These are phyloP conservation scores for Blastocystis sp. DNA, from an alignment of 352 stramenopile genomes.

Conservation along the genomic window DNA sequence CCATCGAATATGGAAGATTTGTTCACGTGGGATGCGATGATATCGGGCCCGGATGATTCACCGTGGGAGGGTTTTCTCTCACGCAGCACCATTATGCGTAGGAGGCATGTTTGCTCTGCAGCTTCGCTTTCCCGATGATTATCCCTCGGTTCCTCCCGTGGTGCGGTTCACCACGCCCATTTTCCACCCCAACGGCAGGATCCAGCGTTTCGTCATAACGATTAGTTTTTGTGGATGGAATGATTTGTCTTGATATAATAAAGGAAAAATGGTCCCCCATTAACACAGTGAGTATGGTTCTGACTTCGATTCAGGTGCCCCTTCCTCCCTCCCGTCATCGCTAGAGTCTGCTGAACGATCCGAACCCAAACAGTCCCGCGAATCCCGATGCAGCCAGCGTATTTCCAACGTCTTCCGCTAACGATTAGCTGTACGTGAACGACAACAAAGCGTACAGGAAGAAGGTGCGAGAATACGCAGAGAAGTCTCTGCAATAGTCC, in stretches of 20 bases:
- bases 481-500: slow-evolving; percentile 42
- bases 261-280: slow-evolving; percentile 68
- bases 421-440: slow-evolving; percentile 52
- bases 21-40: slow-evolving; percentile 69
- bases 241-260: slow-evolving; percentile 69
- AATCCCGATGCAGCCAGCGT: slow-evolving; percentile 53
- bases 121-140: slow-evolving; percentile 61
- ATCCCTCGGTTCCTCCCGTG: slow-evolving; percentile 50
- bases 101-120: slow-evolving; percentile 67
- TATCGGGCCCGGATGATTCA: slow-evolving; percentile 65
- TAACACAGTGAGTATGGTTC: slow-evolving; percentile 65
- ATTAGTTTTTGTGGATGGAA: slow-evolving; percentile 63
- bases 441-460: slow-evolving; percentile 48
- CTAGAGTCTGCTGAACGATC: slow-evolving; percentile 68
- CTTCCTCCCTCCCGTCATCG: background rate
- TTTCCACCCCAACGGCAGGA: slow-evolving; percentile 62
- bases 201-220: background rate
- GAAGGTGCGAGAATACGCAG: slow-evolving; percentile 52
- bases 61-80: slow-evolving; percentile 61
- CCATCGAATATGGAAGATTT: slow-evolving; percentile 65
- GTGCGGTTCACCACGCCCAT: slow-evolving; percentile 62
- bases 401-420: background rate
- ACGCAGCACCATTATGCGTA: background rate
- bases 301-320: slow-evolving; percentile 61
- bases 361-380: slow-evolving; percentile 58